These are phyloP conservation scores for Calonectria pseudoreteaudii DNA, from an alignment of 2,329 filamentous ascomycete genomes.

Conservation along the genomic window DNA sequence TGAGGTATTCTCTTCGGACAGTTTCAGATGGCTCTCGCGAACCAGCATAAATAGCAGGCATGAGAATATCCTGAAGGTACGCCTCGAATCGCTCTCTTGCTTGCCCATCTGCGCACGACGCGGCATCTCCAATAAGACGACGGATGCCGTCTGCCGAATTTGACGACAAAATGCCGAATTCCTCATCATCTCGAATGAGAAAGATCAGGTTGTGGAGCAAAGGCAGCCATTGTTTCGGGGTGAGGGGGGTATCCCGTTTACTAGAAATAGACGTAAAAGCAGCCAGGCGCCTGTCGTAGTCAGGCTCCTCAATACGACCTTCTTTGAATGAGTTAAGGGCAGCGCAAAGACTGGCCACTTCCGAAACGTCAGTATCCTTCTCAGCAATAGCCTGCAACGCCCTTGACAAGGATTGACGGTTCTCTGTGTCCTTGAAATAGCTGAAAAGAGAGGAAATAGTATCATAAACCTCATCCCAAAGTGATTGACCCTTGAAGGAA, in stretches of 20 bases:
- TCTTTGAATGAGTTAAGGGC: constrained; percentile 84
- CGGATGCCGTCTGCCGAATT: constrained; percentile 87
- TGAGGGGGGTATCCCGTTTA: constrained; percentile 69
- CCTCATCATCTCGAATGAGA: constrained; percentile 86
- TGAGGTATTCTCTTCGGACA: constrained; percentile 84
- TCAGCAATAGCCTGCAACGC: constrained; percentile 79
- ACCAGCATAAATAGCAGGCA: constrained; percentile 82
- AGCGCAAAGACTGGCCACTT: constrained; percentile 77
- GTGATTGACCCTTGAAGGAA: constrained; percentile 50
- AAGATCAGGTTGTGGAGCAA: constrained; percentile 90
- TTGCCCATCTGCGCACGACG: constrained; percentile 52
- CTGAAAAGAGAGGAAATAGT: constrained; percentile 86
- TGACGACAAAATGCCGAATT: constrained; percentile 82
- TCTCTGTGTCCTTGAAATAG: constrained; percentile 86
- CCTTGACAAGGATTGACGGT: constrained; percentile 78
- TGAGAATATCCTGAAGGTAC: constrained; percentile 72
- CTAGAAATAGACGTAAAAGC: constrained; percentile 82
- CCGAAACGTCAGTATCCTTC: constrained; percentile 69
- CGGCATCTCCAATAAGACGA: constrained; percentile 77
- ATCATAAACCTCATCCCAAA: constrained; percentile 76
- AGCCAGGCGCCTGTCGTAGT: constrained; percentile 84
- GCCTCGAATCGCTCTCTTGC: constrained; percentile 60
- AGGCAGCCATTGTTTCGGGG: constrained; percentile 84
- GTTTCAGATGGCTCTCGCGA: constrained; percentile 84
- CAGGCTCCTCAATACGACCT: constrained; percentile 82